Base-by-base conservation (phyloP, 75 land plant species). In the Pinus taeda region DNA sequence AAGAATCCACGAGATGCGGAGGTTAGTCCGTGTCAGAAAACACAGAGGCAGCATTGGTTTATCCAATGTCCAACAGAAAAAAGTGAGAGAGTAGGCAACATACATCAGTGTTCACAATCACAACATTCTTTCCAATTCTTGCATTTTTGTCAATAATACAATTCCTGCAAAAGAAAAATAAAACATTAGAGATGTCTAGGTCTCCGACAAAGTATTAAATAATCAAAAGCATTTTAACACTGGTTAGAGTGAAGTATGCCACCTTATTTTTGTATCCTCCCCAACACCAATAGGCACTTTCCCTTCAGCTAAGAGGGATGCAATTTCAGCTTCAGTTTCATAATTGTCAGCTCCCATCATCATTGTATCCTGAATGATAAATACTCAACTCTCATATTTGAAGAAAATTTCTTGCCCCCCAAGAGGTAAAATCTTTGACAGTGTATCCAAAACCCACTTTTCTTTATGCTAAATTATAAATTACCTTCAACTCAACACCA, bases 261-360 rank as follows among this genome's bases (percentile, higher is more conserved):
- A 93, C 99, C 88, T 94, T 81, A 96, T 96, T 71, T 75, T 90
- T 59, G 97, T 84, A 65, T 94, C 90, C 71, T 87, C 84, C 72
- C 99, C 99, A 4, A 96, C 85, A 20, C 99, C 99, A 56, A 89
- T 78, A 11, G 99, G 99, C 73, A 96, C 99, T 81, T 87, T 89
- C 70, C 93, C 98, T 79, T 92, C 93, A 4, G 95, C 88, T 29
- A 90, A 74, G 4, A 86, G 69, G 37, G 93, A 85, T 26, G 91
- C 86, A 11, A 82, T 77, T 75, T 96, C 99, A 18, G 81, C 85
- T n/a, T 89, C 95, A 12, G 99, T 96, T 81, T 96, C 92, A 77
- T 96, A 96, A 66, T 22, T 84, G 60, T 96, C 99, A 57, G 99
- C 99, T 9, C 99, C 98, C 76, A 96, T 90, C 92, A 93, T 93